Percentiles rank a stretch among this genome's conserved stretches.
Evolutionary conservation across 257 asterid species (phyloP).

Genomic region (Cruciata laevipes): DNA sequence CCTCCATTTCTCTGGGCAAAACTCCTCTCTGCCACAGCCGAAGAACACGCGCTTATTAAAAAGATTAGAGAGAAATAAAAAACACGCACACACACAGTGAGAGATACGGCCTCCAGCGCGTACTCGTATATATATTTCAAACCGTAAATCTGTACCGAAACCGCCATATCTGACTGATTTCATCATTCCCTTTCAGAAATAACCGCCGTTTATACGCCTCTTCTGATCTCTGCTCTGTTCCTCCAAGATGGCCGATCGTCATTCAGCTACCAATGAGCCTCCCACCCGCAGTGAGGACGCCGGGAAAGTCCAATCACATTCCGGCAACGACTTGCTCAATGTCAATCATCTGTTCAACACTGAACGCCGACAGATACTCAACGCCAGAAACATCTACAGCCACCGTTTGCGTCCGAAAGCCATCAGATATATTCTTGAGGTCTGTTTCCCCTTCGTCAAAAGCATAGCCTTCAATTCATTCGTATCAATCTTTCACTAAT

Average conservation of each 20-base stretch:
- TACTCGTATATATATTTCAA: conserved; percentile 16
- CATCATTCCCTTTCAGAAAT: background rate
- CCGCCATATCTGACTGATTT: too few species aligned
- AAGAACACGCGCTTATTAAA: too few species aligned
- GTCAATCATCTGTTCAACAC: conserved; percentile 30
- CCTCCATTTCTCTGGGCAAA: too few species aligned
- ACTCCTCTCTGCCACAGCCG: too few species aligned
- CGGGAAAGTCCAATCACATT: too few species aligned
- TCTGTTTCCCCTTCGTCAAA: background rate
- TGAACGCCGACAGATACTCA: conserved; percentile 29
- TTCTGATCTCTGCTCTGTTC: background rate
- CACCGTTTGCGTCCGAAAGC: conserved; percentile 44
- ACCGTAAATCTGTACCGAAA: background rate
- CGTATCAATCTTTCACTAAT: background rate
- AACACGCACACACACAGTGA: conserved; percentile 2
- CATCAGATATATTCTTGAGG: conserved; percentile 49
- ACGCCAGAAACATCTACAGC: conserved; percentile 29
- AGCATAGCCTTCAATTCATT: background rate
- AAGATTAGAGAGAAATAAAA: too few species aligned
- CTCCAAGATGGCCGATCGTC: conserved; percentile 25
- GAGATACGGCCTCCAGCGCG: background rate
- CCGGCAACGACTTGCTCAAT: conserved; percentile 8
- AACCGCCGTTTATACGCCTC: background rate
- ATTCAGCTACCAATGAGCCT: conserved; percentile 8
- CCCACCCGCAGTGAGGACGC: conserved; percentile 14